Evolutionary conservation across 2,329 filamentous ascomycete genomes (phyloP), one percentile per base, ranked within the genome.

Genomic region (Coniochaeta pulveracea): DNA sequence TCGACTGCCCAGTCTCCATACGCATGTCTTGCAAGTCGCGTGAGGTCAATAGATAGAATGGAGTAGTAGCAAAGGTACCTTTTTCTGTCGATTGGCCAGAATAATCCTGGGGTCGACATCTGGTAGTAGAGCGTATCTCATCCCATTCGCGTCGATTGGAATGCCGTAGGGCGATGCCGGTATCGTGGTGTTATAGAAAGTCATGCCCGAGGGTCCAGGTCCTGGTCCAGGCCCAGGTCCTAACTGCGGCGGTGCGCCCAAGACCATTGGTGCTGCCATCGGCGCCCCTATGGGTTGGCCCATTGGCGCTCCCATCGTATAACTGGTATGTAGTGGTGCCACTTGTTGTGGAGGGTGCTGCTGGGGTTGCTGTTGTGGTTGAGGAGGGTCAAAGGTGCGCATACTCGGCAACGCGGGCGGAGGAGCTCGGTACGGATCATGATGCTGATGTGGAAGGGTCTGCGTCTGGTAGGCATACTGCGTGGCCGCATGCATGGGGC

Each of bases 71-170:
- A 27, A 23, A 50, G 56, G 36, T 61, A 73, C 70, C 67, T 74
- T 75, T 45, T 74, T 75, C 25, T 70, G 65, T 14, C 67, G 64
- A 33, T 64, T 60, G 28, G 60, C 57, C 29, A 69, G 41, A 29
- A 67, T 50, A 33, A 56, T 54, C 29, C 65, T 59, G 21, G 65
- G 63, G 35, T 71, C 68, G 25, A 45, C 37, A 31, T 47, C 60
- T 6, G 58, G 55, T 19, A 64, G 58, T 23, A 71, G 45, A 21
- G 61, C 52, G 43, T 67, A 69, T 36, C 66, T 56, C 40, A 56
- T 52, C 43, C 60, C 39, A 58, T 49, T 44, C 24, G 42, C 43
- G 18, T 66, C 61, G 9, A 58, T 51, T 17, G 59, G 54, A 34
- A 71, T 47, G n/a, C 56, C 57, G 38, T 70, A 62, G 7, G 56